Percentiles rank a stretch among this genome's conserved stretches.
These are phyloP conservation scores for Penicillium thymicola DNA, from an alignment of 2,329 filamentous ascomycete genomes.

Conservation along the genomic window DNA sequence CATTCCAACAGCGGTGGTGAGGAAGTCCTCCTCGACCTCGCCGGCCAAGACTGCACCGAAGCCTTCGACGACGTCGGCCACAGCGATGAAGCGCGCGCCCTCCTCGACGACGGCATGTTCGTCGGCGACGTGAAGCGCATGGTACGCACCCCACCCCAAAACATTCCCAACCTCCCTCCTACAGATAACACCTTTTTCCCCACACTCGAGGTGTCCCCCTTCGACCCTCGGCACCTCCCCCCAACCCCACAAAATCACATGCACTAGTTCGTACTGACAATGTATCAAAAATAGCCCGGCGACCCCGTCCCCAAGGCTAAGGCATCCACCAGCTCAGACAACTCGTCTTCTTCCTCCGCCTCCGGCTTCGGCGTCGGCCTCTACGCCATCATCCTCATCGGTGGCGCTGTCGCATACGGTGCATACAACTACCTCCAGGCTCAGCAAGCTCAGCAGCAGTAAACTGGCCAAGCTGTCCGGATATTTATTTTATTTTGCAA, in stretches of 20 bases:
- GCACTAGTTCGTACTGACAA: constrained; percentile 2
- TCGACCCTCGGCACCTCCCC: neutral
- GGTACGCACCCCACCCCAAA: constrained; percentile 53
- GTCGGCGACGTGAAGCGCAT: constrained; percentile 76
- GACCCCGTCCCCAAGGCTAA: constrained; percentile 70
- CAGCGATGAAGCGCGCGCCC: constrained; percentile 96
- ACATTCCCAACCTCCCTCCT: neutral
- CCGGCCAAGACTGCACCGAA: constrained; percentile 92
- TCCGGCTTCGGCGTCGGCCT: constrained; percentile 68
- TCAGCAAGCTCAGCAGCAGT: constrained; percentile 28
- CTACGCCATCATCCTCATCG: constrained; percentile 76
- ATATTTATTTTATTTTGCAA: neutral
- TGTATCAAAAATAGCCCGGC: constrained; percentile 52
- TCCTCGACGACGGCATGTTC: constrained; percentile 67
- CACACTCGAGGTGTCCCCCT: neutral
- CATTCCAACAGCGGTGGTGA: constrained; percentile 76
- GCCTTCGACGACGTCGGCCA: constrained; percentile 99
- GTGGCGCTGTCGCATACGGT: constrained; percentile 72
- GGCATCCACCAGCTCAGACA: constrained; percentile 48
- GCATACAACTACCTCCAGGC: constrained; percentile 80
- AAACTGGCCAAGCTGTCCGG: neutral
- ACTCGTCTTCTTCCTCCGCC: constrained; percentile 27
- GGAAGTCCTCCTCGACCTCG: constrained; percentile 95
- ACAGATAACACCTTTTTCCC: neutral
- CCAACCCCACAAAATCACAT: neutral